A percentile compares a stretch with the other conserved stretches of the same genome.
Conservation (phyloP, 257 asterid species). For the Ophiorrhiza pumila region DNA sequence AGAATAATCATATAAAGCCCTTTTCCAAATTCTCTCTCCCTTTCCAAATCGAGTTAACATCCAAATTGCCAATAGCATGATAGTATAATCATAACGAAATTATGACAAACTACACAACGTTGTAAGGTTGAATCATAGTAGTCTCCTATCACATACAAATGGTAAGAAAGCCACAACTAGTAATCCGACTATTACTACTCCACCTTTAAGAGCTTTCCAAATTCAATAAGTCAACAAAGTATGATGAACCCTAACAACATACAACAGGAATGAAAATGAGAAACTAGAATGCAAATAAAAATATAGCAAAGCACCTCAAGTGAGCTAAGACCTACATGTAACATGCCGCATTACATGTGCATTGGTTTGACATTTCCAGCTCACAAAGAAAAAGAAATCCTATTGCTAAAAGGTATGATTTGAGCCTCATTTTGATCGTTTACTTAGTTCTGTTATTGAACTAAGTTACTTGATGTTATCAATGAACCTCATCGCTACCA, state of each 20-base stretch:
- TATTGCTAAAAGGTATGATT: not conserved
- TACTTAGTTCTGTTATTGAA: not conserved
- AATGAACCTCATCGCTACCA: not conserved
- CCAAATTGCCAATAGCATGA: not conserved
- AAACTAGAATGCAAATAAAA: not conserved
- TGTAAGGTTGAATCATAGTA: not conserved
- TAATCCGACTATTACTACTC: not conserved
- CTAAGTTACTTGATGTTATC: too few relatives aligned
- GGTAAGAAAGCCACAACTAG: conserved; percentile 2
- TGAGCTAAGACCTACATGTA: not conserved
- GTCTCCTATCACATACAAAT: not conserved
- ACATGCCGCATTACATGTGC: not conserved
- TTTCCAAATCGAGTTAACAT: not conserved
- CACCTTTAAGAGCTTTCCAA: not conserved
- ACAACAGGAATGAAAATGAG: not conserved
- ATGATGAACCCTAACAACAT: not conserved
- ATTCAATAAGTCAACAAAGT: not conserved
- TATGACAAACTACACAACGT: not conserved
- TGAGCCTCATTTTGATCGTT: not conserved
- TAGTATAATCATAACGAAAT: not conserved
- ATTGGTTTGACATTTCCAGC: not conserved
- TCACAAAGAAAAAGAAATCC: not conserved
- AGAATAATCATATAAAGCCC: too few relatives aligned
- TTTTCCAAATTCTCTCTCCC: not conserved
- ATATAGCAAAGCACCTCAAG: not conserved